These are phyloP conservation scores for Cyphellophora attinorum DNA, from an alignment of 2,329 filamentous ascomycete species.

Conservation along the genomic window DNA sequence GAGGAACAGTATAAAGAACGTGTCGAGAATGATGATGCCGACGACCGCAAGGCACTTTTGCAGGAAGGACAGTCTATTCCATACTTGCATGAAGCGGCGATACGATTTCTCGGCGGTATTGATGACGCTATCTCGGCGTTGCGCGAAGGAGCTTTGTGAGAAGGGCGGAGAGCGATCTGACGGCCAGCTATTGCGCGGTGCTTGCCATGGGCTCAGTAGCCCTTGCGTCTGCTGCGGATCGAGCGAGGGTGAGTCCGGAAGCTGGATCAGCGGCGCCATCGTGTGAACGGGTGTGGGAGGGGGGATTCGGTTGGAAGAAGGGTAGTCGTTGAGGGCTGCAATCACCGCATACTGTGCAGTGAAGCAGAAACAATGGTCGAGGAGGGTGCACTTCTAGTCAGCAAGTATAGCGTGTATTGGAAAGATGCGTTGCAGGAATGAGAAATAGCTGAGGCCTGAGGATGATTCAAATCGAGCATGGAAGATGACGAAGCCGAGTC, in stretches of 20 bases:
- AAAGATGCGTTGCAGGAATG: no score
- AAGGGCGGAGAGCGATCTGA: constrained; percentile 30
- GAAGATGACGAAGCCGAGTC: no score
- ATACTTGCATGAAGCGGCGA: constrained; percentile 24
- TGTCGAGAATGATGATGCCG: constrained; percentile 40
- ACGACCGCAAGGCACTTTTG: constrained; percentile 53
- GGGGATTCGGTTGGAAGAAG: background rate
- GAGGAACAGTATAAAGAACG: constrained; percentile 58
- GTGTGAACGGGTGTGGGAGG: constrained; percentile 1
- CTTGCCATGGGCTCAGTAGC: constrained; percentile 43
- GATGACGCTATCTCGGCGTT: constrained; percentile 28
- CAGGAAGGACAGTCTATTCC: constrained; percentile 34
- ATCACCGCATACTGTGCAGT: background rate
- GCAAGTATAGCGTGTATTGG: no score
- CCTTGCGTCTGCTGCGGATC: constrained; percentile 2
- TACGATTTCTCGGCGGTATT: constrained; percentile 26
- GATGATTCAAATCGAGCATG: no score
- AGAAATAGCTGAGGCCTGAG: no score
- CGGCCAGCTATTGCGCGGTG: constrained; percentile 25
- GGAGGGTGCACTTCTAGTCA: no score
- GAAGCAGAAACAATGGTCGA: no score
- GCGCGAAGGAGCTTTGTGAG: constrained; percentile 23
- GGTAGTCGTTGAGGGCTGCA: background rate
- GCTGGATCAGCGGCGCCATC: constrained; percentile 10
- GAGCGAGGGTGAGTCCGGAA: constrained; percentile 20